A percentile compares a stretch with the other conserved stretches of the same genome.
phyloP scores from a whole-genome alignment of 2,329 filamentous ascomycete genomes.

The Hypoxylon sp. region DNA sequence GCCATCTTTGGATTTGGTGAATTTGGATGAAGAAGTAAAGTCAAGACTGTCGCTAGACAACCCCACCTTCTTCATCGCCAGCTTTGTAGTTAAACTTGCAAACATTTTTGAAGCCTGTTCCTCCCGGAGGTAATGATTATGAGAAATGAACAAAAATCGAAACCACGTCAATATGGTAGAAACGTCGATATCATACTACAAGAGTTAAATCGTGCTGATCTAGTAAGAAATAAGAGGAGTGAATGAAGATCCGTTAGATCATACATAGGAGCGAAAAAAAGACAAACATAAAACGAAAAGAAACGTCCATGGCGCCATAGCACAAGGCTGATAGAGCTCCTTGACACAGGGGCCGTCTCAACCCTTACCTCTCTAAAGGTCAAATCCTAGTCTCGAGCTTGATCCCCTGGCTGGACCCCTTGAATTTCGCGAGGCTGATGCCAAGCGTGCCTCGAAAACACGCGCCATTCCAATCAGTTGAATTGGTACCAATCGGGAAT shows the following conservation, averaged over 20 bases:
- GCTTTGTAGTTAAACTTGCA: slow-evolving; percentile 63
- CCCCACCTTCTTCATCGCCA: slow-evolving; percentile 66
- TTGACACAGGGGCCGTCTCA: slow-evolving; percentile 45
- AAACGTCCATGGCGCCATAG: slow-evolving; percentile 20
- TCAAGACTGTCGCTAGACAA: slow-evolving; percentile 60
- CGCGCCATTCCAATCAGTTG: slow-evolving; percentile 15
- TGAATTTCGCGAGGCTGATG: slow-evolving; percentile 38
- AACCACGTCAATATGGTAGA: neutral
- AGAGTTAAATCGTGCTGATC: slow-evolving; percentile 5
- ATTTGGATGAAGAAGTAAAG: slow-evolving; percentile 49
- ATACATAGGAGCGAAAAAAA: slow-evolving; percentile 11
- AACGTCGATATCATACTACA: slow-evolving; percentile 4
- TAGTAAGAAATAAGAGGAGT: slow-evolving; percentile 4
- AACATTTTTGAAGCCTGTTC: slow-evolving; percentile 56
- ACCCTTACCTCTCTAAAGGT: slow-evolving; percentile 10
- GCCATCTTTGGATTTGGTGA: slow-evolving; percentile 36
- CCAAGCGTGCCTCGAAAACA: slow-evolving; percentile 27
- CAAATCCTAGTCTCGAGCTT: slow-evolving; percentile 18
- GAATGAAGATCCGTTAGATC: slow-evolving; percentile 24
- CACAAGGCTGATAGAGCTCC: slow-evolving; percentile 41
- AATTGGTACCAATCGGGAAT: slow-evolving; percentile 22
- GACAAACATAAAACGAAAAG: slow-evolving; percentile 32
- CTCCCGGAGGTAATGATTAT: slow-evolving; percentile 4
- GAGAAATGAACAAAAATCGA: neutral
- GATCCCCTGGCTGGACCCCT: slow-evolving; percentile 28